Conservation (phyloP, 192 early-diverging fungal genomes). For the Allomyces arbusculus region DNA sequence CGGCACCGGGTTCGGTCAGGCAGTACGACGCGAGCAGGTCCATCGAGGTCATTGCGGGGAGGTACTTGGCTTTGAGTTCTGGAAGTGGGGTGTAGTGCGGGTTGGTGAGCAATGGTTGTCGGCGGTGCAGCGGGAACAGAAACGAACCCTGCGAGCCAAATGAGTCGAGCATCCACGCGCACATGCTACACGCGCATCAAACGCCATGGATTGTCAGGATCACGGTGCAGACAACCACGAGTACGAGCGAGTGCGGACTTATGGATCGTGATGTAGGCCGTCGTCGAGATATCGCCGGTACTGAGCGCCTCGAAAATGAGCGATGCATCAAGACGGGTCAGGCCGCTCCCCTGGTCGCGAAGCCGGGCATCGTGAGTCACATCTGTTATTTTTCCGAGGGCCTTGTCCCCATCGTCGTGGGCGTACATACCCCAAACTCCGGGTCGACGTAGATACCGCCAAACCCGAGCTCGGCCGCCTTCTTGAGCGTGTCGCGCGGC, state of each 20-base stretch:
- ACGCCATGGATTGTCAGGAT: no score
- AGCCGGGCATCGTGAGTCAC: no score
- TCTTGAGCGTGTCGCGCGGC: constrained; percentile 21
- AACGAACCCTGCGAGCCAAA: constrained; percentile 4
- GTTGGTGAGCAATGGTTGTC: neutral
- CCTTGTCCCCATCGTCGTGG: no score
- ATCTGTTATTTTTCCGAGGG: no score
- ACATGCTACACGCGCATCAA: constrained; percentile 9
- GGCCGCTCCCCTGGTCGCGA: constrained; percentile 8
- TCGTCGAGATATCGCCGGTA: constrained; percentile 26
- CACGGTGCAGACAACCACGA: no score
- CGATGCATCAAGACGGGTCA: constrained; percentile 24
- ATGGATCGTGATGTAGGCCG: constrained; percentile 35
- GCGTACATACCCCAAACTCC: constrained; percentile 12
- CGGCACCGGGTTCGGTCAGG: constrained; percentile 22
- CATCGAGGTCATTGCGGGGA: constrained; percentile 11
- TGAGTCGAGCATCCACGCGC: constrained; percentile 33
- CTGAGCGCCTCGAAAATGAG: constrained; percentile 33
- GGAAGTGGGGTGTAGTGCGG: neutral
- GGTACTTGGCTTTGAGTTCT: constrained; percentile 14
- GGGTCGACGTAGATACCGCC: constrained; percentile 21
- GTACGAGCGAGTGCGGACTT: constrained; percentile 6
- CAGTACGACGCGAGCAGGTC: constrained; percentile 21
- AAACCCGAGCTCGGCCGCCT: constrained; percentile 33
- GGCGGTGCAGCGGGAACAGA: neutral